These are phyloP conservation scores for Amanita inopinata DNA, from an alignment of 768 basidiomycete species.

Conservation along the genomic window DNA sequence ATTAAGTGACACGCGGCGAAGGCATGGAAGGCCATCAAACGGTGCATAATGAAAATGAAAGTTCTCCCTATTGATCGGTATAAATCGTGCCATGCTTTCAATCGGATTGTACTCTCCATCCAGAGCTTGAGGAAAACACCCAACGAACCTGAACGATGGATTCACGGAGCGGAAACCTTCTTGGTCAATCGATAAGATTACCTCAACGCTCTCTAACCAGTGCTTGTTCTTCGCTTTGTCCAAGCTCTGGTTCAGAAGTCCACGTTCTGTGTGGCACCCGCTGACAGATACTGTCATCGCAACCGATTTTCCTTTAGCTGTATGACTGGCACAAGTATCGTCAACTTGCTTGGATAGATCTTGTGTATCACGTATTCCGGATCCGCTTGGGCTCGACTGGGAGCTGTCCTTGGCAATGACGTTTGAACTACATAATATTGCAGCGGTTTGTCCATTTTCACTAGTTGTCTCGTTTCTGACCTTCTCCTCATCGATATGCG, in stretches of 20 bases:
- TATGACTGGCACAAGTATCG: too few relatives aligned
- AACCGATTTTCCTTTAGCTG: too few relatives aligned
- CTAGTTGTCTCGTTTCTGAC: too few relatives aligned
- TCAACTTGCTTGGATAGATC: too few relatives aligned
- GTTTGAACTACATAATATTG: too few relatives aligned
- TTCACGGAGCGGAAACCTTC: constrained; percentile 66
- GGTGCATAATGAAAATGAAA: constrained; percentile 68
- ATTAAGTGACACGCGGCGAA: constrained; percentile 59
- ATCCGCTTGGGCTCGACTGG: too few relatives aligned
- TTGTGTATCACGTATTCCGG: too few relatives aligned
- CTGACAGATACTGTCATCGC: too few relatives aligned
- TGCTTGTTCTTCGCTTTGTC: neutral
- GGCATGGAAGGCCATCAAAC: constrained; percentile 56
- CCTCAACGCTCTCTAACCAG: neutral
- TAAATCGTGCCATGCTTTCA: constrained; percentile 52
- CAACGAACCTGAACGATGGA: constrained; percentile 50
- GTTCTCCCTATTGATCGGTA: constrained; percentile 43
- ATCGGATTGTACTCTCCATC: constrained; percentile 23
- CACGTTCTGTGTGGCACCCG: too few relatives aligned
- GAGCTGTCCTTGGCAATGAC: too few relatives aligned
- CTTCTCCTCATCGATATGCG: too few relatives aligned
- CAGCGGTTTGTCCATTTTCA: too few relatives aligned
- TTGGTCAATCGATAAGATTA: constrained; percentile 62
- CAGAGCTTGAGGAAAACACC: constrained; percentile 28
- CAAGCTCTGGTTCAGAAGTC: neutral